These are phyloP conservation scores for Aspergillus saccharolyticus DNA, from an alignment of 495 filamentous ascomycete species.

Conservation along the genomic window DNA sequence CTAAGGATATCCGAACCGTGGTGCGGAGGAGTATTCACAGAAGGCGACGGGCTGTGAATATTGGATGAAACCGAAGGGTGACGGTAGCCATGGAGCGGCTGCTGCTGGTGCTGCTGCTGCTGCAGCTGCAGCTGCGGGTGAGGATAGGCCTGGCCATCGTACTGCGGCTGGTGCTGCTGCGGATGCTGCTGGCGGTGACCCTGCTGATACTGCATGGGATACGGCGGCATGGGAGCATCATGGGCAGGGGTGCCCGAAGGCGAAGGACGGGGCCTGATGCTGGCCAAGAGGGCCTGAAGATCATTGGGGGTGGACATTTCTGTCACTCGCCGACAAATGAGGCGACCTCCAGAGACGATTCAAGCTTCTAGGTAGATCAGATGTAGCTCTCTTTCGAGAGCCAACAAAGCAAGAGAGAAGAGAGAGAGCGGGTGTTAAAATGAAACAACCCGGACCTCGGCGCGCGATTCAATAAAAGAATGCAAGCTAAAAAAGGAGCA, in stretches of 20 bases:
- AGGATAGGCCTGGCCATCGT: slow-evolving; percentile 35
- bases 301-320: slow-evolving; percentile 50
- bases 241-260: slow-evolving; percentile 33
- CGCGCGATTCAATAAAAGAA: slow-evolving; percentile 7
- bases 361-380: slow-evolving; percentile 24
- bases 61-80: slow-evolving; percentile 46
- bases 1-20: slow-evolving; percentile 49
- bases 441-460: neutral
- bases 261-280: slow-evolving; percentile 41
- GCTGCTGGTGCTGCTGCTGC: slow-evolving; percentile 28
- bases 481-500: slow-evolving; percentile 14
- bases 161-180: slow-evolving; percentile 30
- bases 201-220: slow-evolving; percentile 30
- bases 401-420: slow-evolving; percentile 11
- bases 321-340: slow-evolving; percentile 33
- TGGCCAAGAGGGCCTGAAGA: slow-evolving; percentile 46
- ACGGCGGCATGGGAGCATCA: slow-evolving; percentile 30
- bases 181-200: slow-evolving; percentile 32
- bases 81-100: slow-evolving; percentile 32
- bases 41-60: slow-evolving; percentile 40
- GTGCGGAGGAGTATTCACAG: slow-evolving; percentile 36
- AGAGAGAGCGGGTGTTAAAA: neutral
- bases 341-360: slow-evolving; percentile 30
- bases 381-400: slow-evolving; percentile 41
- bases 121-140: slow-evolving; percentile 27